These are phyloP conservation scores for Aspergillus sojae DNA, from an alignment of 2,329 filamentous ascomycete genomes.

Conservation along the genomic window DNA sequence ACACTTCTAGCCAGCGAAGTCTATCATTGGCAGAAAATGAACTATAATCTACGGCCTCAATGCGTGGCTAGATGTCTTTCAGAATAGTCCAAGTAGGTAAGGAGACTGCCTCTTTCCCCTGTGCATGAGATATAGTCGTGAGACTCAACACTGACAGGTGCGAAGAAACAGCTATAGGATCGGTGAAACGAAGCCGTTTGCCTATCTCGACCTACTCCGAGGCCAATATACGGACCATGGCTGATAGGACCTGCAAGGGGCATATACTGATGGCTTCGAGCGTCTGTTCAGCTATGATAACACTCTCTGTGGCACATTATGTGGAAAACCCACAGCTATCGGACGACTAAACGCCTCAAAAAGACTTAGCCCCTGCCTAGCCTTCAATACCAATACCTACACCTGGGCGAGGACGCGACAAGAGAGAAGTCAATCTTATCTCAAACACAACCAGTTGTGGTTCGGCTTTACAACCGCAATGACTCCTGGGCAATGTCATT, in stretches of 20 bases:
- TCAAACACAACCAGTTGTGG: not conserved
- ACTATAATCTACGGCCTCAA: not conserved
- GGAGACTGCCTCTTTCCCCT: not conserved
- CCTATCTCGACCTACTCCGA: not conserved
- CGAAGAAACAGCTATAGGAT: not conserved
- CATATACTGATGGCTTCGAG: not conserved
- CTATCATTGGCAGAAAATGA: not conserved
- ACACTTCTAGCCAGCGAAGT: not conserved
- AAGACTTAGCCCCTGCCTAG: not conserved
- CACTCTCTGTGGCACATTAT: not conserved
- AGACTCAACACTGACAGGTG: not conserved
- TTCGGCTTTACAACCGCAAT: not conserved
- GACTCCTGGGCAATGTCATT: too few relatives aligned
- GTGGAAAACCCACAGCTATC: not conserved
- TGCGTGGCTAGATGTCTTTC: too few relatives aligned
- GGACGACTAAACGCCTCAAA: not conserved
- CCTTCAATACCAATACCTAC: not conserved
- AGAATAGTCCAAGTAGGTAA: not conserved
- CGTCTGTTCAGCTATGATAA: not conserved
- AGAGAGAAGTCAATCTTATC: not conserved
- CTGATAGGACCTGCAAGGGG: not conserved
- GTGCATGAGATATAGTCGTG: not conserved
- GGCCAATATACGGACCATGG: not conserved
- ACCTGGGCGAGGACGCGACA: not conserved
- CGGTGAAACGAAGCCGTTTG: not conserved